Percentiles rank a stretch among this genome's conserved stretches.
Conservation (phyloP, 2,329 filamentous ascomycete species). For the Trichoderma brevicompactum region DNA sequence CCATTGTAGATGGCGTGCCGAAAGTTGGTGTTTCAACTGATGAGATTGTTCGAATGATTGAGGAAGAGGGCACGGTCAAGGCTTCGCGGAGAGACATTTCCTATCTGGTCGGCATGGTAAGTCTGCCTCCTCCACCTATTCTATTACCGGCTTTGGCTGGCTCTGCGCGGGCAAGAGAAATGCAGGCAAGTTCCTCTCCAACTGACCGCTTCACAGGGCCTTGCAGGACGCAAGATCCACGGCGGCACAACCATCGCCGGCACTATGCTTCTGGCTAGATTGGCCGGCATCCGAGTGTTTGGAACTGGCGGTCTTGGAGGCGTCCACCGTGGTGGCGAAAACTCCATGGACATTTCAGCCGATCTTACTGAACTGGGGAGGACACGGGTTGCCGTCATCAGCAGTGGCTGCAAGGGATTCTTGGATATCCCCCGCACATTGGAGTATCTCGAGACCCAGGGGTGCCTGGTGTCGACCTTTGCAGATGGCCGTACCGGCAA, state of each 20-base stretch:
- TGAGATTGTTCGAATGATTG: conserved; percentile 75
- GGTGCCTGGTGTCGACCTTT: conserved; percentile 86
- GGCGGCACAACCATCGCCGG: conserved; percentile 93
- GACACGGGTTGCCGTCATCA: conserved; percentile 85
- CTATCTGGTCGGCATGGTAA: conserved; percentile 76
- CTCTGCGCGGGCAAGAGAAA: background rate
- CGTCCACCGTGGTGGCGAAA: conserved; percentile 86
- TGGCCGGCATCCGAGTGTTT: conserved; percentile 90
- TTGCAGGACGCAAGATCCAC: conserved; percentile 70
- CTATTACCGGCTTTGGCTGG: background rate
- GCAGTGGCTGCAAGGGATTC: conserved; percentile 94
- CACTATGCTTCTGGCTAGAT: conserved; percentile 85
- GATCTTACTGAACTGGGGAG: conserved; percentile 92
- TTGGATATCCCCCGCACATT: conserved; percentile 88
- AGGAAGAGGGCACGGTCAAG: conserved; percentile 72
- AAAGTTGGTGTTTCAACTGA: conserved; percentile 75
- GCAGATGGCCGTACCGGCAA: conserved; percentile 73
- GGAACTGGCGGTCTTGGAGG: conserved; percentile 94
- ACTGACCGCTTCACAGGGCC: conserved; percentile 50
- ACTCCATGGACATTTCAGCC: conserved; percentile 89
- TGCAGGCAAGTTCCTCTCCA: background rate
- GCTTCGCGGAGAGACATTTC: conserved; percentile 86
- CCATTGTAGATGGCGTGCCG: conserved; percentile 81
- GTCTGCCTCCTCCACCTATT: conserved; percentile 34
- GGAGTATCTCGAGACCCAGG: conserved; percentile 73